Conservation (phyloP, 2,329 filamentous ascomycete species). For the Diaporthe sp. region DNA sequence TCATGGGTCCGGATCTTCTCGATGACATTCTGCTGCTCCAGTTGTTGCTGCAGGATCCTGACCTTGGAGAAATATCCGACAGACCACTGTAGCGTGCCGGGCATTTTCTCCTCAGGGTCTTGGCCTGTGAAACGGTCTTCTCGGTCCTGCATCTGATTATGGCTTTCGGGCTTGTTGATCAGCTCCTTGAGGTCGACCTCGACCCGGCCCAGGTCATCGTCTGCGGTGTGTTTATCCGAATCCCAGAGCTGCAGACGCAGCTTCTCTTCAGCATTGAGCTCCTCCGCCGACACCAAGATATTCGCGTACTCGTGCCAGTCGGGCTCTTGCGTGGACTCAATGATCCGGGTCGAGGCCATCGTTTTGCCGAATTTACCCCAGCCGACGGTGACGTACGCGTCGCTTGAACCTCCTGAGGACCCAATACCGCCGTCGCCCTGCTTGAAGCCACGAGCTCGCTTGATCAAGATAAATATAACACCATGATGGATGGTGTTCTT, state of each 20-base stretch:
- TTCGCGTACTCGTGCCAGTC: slow-evolving; percentile 79
- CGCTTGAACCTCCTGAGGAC: slow-evolving; percentile 73
- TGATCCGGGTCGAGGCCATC: slow-evolving; percentile 75
- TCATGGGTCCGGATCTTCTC: slow-evolving; percentile 69
- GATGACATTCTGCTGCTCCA: slow-evolving; percentile 72
- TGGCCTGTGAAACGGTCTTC: slow-evolving; percentile 76
- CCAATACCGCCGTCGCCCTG: slow-evolving; percentile 76
- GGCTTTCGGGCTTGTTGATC: slow-evolving; percentile 71
- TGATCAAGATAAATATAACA: slow-evolving; percentile 76
- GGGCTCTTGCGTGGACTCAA: slow-evolving; percentile 76
- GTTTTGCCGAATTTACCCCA: slow-evolving; percentile 85
- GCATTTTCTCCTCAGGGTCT: slow-evolving; percentile 76
- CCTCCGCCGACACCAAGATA: slow-evolving; percentile 78
- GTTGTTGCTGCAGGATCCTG: slow-evolving; percentile 72
- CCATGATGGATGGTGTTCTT: slow-evolving; percentile 78
- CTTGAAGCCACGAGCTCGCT: slow-evolving; percentile 78
- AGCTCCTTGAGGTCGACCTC: slow-evolving; percentile 77
- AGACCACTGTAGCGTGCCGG: slow-evolving; percentile 77
- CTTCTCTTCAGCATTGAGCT: slow-evolving; percentile 79
- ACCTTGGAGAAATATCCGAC: slow-evolving; percentile 81
- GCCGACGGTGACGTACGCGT: slow-evolving; percentile 79
- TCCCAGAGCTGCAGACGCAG: slow-evolving; percentile 82
- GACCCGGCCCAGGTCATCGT: slow-evolving; percentile 81
- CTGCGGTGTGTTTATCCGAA: slow-evolving; percentile 78
- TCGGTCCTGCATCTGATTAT: slow-evolving; percentile 73